These are phyloP conservation scores for Boletus reticulatus DNA, from an alignment of 768 basidiomycete genomes.

Conservation along the genomic window DNA sequence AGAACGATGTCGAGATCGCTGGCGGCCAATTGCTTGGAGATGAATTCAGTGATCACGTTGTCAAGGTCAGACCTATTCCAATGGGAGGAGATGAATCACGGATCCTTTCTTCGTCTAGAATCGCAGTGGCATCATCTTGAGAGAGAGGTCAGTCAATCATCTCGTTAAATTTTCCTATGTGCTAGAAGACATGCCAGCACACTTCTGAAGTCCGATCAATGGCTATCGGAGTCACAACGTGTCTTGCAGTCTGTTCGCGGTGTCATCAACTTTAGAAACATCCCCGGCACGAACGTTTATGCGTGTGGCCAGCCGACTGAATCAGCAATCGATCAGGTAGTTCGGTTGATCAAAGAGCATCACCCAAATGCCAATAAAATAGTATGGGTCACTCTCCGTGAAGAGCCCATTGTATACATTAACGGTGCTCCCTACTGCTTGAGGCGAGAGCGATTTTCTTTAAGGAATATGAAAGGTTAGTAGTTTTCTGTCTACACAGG, in stretches of 20 bases:
- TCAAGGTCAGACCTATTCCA: constrained; percentile 54
- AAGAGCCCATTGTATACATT: constrained; percentile 89
- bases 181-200: constrained; percentile 45
- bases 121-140: constrained; percentile 89
- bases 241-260: constrained; percentile 76
- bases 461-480: constrained; percentile 92
- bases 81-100: not conserved
- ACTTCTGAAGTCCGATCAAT: constrained; percentile 90
- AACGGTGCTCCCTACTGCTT: constrained; percentile 92
- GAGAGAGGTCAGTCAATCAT: constrained; percentile 59
- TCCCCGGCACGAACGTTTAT: constrained; percentile 79
- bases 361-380: constrained; percentile 63
- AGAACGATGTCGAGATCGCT: constrained; percentile 68
- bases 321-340: constrained; percentile 82
- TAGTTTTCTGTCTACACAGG: not conserved
- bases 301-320: constrained; percentile 90
- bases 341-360: constrained; percentile 55
- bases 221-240: constrained; percentile 70
- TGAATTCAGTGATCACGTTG: constrained; percentile 93
- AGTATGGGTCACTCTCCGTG: constrained; percentile 91
- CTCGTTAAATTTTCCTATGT: not conserved
- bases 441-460: constrained; percentile 77
- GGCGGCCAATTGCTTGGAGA: constrained; percentile 90
- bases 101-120: constrained; percentile 47
- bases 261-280: constrained; percentile 91